Evolutionary conservation across 805 yeast species (phyloP), one percentile per base, ranked within the genome.

Genomic region (Ogataea zsoltii): DNA sequence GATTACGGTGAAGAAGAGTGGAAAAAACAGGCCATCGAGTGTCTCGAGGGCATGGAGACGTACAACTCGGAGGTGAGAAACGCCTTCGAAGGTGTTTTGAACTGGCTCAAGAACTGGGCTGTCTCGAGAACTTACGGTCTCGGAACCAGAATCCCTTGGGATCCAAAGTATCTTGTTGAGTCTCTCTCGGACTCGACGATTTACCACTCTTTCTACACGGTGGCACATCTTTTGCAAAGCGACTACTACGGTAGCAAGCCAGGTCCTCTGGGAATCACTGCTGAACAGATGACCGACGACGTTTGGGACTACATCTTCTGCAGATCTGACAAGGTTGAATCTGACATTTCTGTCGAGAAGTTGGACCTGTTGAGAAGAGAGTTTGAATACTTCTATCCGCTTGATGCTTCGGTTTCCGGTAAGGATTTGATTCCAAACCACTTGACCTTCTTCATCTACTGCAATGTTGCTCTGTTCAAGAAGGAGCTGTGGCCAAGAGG

Each of bases 81-180:
- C 62, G 96, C 95, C 6, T 92, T 94, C 60, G 96, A 90, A 69
- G 91, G 90, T 67, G 96, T 88, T 47, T 76, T 94, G 61, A 95
- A 85, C 56, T 94, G 99, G 99, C 80, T 94, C 62, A 88, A 85
- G 72, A 91, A 90, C 75, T 94, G 99, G 99, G 98, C 99, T 42
- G 88, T 94, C 48, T 88, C 96, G 47, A 87, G 99, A 76, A 84
- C 96, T 45, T 94, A 88, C 59, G 99, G 99, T 66, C 77, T 94
- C 56, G 99, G 99, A 66, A 83, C 97, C 46, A 83, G 74, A 63
- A 80, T 94, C 55, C 99, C 99, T 48, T 94, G 99, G 99, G 99
- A 94, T 73, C 85, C 86, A 55, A 83, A 84, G 65, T 91, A 86
- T 63, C 79, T 94, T 61, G 92, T 94, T 46, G 99, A 94, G 73